Evolutionary conservation across 2,329 filamentous ascomycete species (phyloP), one percentile per base, ranked within the genome.

Genomic region (Fusarium graminum): DNA sequence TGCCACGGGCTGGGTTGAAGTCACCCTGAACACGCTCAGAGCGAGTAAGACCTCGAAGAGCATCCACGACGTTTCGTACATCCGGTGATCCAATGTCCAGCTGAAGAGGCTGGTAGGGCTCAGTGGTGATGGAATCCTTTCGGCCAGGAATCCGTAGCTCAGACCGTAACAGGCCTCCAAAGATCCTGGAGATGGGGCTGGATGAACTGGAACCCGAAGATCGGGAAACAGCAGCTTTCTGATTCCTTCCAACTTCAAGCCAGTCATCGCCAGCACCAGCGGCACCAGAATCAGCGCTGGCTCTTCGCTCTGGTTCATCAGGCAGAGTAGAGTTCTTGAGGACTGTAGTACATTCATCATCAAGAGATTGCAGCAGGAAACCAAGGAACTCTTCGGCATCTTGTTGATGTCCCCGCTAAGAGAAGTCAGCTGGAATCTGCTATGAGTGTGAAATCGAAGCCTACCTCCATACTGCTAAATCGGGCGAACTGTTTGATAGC

Each of bases 361-460:
- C 94, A 32, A 99, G 86, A 45, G 93, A 92, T 74, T 97, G 94
- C 6, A 99, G 84, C 32, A 99, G 83, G 76, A 98, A 97, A 1
- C 94, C 94, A 25, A 99, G 82, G 70, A 99, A 99, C 74, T 99
- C 95, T 75, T 99, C 93, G 2, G 95, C 95, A 80, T 99, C 95
- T 82, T 99, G 94, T 77, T 99, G 95, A 72, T 97, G 94, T 16
- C 95, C 95, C 62, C 93, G 91, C 90, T 93, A 67, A 50, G 54
- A 25, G 79, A 2, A 40, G 44, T 68, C 41, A 69, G 45, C 22
- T 44, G 11, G 17, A 6, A n/a, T 25, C n/a, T 29, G 2, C 8
- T 11, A 13, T n/a, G 7, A 12, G 6, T 4, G 4, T 22, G 14
- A n/a, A 19, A 7, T 4, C n/a, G 34, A 36, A 41, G 81, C 89